Conservation (phyloP, 169 alveolate species). For the Plasmodium vivax region DNA sequence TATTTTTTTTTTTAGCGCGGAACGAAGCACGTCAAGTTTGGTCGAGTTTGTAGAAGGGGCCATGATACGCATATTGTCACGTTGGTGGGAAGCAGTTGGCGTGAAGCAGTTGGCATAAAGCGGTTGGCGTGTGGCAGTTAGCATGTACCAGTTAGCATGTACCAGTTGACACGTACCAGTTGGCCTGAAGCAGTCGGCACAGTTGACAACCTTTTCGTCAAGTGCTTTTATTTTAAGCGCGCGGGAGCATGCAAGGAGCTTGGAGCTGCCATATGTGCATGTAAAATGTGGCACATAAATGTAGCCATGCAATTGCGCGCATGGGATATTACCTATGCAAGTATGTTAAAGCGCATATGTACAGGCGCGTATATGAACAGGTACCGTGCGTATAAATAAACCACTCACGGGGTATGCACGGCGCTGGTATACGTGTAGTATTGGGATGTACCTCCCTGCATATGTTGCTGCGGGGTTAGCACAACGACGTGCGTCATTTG, state of each 20-base stretch:
- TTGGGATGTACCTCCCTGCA: not conserved
- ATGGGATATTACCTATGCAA: not conserved
- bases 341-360: not conserved
- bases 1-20: not conserved
- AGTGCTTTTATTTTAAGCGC: not conserved
- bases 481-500: not conserved
- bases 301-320: not conserved
- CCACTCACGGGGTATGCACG: not conserved
- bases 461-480: not conserved
- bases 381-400: not conserved
- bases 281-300: not conserved
- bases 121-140: not conserved
- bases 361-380: not conserved
- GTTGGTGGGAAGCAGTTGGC: not conserved
- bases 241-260: not conserved
- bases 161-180: not conserved
- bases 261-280: not conserved
- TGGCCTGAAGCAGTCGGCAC: not conserved
- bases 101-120: not conserved
- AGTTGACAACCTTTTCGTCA: not conserved
- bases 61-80: not conserved
- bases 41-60: not conserved
- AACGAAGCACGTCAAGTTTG: not conserved
- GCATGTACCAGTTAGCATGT: not conserved
- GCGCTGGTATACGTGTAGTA: not conserved